A percentile compares a stretch with the other conserved stretches of the same genome.
These are phyloP conservation scores for Anisodus tanguticus DNA, from an alignment of 257 asterid genomes.

Conservation along the genomic window DNA sequence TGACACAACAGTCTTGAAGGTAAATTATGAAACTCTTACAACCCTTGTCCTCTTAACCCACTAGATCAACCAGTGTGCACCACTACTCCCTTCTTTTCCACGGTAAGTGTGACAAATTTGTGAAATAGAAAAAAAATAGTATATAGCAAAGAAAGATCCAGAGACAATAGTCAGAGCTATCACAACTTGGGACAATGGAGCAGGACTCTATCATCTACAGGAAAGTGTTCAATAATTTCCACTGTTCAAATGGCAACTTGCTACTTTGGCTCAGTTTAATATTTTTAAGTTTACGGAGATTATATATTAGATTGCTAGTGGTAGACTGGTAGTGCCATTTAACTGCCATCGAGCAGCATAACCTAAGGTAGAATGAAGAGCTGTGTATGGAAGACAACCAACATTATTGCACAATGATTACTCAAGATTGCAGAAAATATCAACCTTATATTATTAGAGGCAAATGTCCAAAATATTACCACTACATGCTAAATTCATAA, in stretches of 20 bases:
- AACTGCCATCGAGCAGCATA: neutral
- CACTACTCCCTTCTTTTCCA: no score
- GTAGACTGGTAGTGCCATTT: neutral
- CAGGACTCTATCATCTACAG: neutral
- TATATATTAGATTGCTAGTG: neutral
- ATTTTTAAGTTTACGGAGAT: neutral
- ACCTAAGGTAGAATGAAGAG: neutral
- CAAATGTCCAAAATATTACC: neutral
- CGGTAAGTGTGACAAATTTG: neutral
- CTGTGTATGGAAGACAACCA: neutral
- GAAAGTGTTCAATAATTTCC: neutral
- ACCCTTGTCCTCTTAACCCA: no score
- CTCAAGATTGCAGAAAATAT: neutral
- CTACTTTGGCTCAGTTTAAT: neutral
- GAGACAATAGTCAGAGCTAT: neutral
- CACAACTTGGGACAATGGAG: neutral
- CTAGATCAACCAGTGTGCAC: no score
- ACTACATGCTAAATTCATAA: conserved; percentile 2
- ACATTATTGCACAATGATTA: neutral
- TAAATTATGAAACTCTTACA: no score
- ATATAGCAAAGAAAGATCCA: neutral
- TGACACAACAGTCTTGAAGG: no score
- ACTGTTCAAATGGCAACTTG: neutral
- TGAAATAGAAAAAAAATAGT: neutral
- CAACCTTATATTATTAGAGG: neutral